Conservation (phyloP, 352 stramenopile species). For the Blastocystis hominis region DNA sequence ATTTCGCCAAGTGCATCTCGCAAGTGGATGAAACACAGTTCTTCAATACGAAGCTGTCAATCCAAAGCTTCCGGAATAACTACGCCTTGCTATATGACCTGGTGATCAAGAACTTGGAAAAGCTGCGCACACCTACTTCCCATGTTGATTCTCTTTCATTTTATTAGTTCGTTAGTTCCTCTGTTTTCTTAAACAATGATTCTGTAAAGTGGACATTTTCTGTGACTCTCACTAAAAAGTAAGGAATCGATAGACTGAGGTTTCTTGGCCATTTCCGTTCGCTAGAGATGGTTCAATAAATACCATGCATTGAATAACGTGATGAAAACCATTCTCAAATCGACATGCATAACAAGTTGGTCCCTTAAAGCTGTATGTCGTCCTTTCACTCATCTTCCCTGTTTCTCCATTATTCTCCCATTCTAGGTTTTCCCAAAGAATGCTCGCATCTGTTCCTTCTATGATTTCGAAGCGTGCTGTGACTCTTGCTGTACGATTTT, state of each 20-base stretch:
- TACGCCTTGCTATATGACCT: constrained; percentile 59
- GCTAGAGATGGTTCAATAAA: no score
- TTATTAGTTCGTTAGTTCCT: constrained; percentile 47
- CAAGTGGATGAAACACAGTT: constrained; percentile 57
- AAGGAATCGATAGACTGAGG: neutral
- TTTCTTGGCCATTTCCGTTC: no score
- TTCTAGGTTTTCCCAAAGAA: no score
- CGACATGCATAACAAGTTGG: no score
- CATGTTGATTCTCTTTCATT: constrained; percentile 19
- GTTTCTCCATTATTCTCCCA: no score
- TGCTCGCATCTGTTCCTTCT: no score
- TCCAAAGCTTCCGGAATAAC: constrained; percentile 58
- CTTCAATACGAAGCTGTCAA: constrained; percentile 49
- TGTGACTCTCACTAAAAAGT: neutral
- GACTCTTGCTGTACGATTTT: no score
- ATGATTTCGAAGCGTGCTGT: no score
- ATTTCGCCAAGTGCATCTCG: constrained; percentile 58
- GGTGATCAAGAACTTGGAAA: constrained; percentile 59
- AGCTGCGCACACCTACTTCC: constrained; percentile 21
- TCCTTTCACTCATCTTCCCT: no score
- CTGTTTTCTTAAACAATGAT: neutral
- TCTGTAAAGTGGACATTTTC: neutral
- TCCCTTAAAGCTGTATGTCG: no score
- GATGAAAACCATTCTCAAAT: no score
- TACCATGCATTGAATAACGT: no score